Evolutionary conservation across 805 yeast species (phyloP), one percentile per base, ranked within the genome.

Genomic region (Metschnikowia similis): DNA sequence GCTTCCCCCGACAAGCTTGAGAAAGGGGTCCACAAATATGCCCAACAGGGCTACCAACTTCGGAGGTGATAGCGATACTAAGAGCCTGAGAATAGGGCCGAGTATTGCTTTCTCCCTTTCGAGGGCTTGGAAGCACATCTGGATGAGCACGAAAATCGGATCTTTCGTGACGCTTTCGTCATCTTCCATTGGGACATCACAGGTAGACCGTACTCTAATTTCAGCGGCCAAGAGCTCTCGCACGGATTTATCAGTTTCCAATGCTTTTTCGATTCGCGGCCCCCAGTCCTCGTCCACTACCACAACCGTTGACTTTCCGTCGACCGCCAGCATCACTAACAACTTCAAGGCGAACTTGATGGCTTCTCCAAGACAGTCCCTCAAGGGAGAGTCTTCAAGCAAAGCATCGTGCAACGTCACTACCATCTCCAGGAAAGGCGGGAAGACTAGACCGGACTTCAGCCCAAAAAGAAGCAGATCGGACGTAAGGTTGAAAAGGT

Each of bases 231-330:
- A 51, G 8, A 61, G 53, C 0, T 45, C 40, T 26, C 70, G 70
- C 1, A 86, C 87, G 2, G 57, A 61, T 0, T 72, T 72, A 59
- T 89, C 95, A 38, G 77, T 67, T 37, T 81, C 85, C 9, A 87
- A 46, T 0, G 92, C 87, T 51, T 81, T 87, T 8, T 85, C 89
- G 27, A 87, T 58, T 58, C 92, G 74, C 0, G 79, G 67, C 3
- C 72, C 69, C 96, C 96, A 89, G 46, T 85, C 84, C 53, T 84
- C 85, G 62, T 89, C 96, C 21, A 76, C 68, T 0, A 79, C 80
- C 42, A 88, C 64, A 1, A 84, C 83, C 0, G 90, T 82, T 0
- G 65, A 55, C 13, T 75, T 69, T 0, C 71, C 79, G n/a, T 61
- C 57, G 1, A 81, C 66, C 0, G 94, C 79, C 53, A 86, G 80